Evolutionary conservation across 129 eudicot species (phyloP), one percentile per base, ranked within the genome.

Genomic region (Escallonia herrerae): DNA sequence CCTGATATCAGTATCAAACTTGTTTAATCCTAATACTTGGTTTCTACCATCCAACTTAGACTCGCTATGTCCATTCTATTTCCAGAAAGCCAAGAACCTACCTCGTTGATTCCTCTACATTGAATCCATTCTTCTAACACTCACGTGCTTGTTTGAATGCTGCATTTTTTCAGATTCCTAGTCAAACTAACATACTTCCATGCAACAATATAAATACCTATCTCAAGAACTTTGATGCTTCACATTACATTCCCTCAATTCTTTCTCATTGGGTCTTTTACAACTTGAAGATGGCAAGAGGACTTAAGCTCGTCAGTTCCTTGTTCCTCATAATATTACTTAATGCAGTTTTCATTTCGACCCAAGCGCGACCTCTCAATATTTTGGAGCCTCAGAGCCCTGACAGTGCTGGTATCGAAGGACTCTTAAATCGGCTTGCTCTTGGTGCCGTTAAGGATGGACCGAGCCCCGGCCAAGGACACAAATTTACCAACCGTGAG

Each of bases 391-490:
- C 43, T 5, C 6, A 46, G 9, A 43, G 4, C n/a, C 41, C 41
- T 0, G 55, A n/a, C 2, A 45, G 39, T 39, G 61, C 37, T n/a
- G 15, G 47, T 40, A 13, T 40, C 5, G 63, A 40, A 9, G 63
- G 71, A n/a, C 14, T 66, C 45, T 43, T 56, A 15, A 56, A 67
- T 13, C 55, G 72, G 54, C 12, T 67, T 5, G 49, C 63, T 67
- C 63, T 67, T 22, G 72, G 72, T 56, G 62, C 43, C 39, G 45
- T 67, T 47, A 67, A 67, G 72, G 63, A 33, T 8, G 72, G 72
- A 15, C 62, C 53, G 0, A 55, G 71, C 50, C 15, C 71, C 15
- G 64, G 72, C 5, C 46, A 7, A 56, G 64, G 56, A 57, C 56
- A 67, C 37, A 56, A 67, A 22, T 43, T 43, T 56, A 45, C 48